Evolutionary conservation across 805 yeast species (phyloP).

Genomic region (Brettanomyces sp.): DNA sequence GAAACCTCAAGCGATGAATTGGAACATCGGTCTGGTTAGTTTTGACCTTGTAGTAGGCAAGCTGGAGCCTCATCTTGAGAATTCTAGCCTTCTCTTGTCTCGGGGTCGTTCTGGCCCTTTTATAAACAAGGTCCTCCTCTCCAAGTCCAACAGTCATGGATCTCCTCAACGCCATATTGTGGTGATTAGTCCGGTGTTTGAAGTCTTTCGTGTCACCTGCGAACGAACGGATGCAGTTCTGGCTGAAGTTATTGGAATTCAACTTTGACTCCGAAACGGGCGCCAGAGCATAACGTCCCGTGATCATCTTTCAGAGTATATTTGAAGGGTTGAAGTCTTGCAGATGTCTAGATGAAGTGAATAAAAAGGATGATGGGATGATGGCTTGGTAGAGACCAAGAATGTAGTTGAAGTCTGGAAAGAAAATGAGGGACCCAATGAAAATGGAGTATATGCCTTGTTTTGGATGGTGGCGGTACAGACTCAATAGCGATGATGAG

Average conservation of each 20-base stretch:
- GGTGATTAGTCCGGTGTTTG: neutral
- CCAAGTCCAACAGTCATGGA: neutral
- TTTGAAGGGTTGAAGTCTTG: no score
- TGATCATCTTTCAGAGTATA: neutral
- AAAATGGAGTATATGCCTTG: neutral
- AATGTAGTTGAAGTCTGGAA: neutral
- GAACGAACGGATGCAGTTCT: neutral
- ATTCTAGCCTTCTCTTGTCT: slow-evolving; percentile 28
- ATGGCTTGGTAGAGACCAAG: neutral
- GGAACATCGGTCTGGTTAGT: slow-evolving; percentile 36
- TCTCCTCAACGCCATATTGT: neutral
- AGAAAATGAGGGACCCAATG: neutral
- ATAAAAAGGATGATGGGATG: neutral
- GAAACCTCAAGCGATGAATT: slow-evolving; percentile 21
- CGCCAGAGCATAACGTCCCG: neutral
- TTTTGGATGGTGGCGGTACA: no score
- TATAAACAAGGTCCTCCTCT: neutral
- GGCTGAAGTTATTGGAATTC: neutral
- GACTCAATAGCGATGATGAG: no score
- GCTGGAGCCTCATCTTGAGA: slow-evolving; percentile 36
- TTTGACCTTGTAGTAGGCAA: slow-evolving; percentile 43
- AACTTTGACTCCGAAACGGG: slow-evolving; percentile 1
- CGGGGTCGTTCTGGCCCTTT: slow-evolving; percentile 11
- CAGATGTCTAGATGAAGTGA: no score
- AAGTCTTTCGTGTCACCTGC: neutral